Evolutionary conservation across 345 rosid genomes (phyloP).

Genomic region (Salix arbutifolia): DNA sequence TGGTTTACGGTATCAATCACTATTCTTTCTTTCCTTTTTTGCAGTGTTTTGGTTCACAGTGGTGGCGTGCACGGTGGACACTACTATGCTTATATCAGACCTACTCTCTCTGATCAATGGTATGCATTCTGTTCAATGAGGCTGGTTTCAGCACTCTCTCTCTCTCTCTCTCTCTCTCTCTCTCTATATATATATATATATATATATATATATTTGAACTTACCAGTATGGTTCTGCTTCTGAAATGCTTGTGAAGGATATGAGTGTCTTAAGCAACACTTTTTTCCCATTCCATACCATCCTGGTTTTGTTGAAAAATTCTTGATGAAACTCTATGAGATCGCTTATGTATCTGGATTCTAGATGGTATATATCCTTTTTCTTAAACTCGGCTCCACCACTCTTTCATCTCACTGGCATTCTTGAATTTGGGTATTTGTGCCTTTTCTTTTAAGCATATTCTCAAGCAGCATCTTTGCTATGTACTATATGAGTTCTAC

Average conservation of each 20-base stretch:
- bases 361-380: background rate
- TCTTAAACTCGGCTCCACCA: background rate
- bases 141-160: background rate
- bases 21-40: slow-evolving; percentile 7
- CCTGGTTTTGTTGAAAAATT: background rate
- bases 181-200: background rate
- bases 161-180: too few relatives aligned
- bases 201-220: background rate
- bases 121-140: slow-evolving; percentile 26
- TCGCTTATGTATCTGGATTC: too few relatives aligned
- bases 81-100: slow-evolving; percentile 93
- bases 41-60: slow-evolving; percentile 96
- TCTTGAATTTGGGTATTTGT: background rate
- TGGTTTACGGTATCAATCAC: background rate
- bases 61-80: slow-evolving; percentile 99
- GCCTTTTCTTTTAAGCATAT: background rate
- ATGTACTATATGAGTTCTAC: background rate
- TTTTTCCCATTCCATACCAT: background rate
- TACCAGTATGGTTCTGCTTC: background rate
- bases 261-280: background rate
- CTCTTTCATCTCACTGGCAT: background rate
- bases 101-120: slow-evolving; percentile 96
- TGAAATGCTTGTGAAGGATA: background rate
- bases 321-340: too few relatives aligned
- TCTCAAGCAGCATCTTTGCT: background rate